Conservation (phyloP, 1,139 yeast genomes). For the Suhomyces terraborum region DNA sequence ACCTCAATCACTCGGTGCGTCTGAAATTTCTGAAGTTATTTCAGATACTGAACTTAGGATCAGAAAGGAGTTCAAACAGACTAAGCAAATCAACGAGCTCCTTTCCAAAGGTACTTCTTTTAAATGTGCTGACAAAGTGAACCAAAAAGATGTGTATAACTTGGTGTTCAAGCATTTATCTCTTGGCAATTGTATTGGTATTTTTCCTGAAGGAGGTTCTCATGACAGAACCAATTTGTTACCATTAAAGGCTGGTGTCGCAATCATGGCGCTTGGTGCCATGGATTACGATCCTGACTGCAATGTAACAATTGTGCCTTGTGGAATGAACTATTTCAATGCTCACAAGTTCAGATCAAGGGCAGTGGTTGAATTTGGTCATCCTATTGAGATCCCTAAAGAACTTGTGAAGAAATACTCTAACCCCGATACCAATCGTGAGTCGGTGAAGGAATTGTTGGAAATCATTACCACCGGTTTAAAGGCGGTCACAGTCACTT, state of each 20-base stretch:
- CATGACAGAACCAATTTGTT: conserved; percentile 44
- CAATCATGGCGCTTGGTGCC: conserved; percentile 52
- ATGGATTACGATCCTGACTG: conserved; percentile 65
- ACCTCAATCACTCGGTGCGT: conserved; percentile 78
- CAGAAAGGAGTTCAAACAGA: conserved; percentile 67
- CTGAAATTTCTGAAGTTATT: conserved; percentile 66
- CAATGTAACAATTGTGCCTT: conserved; percentile 49
- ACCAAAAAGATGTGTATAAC: conserved; percentile 80
- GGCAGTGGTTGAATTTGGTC: conserved; percentile 50
- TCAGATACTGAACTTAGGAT: conserved; percentile 76
- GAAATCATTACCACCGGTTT: conserved; percentile 30
- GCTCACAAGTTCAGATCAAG: conserved; percentile 50
- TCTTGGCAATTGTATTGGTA: conserved; percentile 83
- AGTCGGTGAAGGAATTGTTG: conserved; percentile 57
- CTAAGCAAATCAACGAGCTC: conserved; percentile 44
- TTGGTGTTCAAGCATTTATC: conserved; percentile 81
- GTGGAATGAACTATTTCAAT: conserved; percentile 50
- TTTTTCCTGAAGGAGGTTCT: conserved; percentile 82
- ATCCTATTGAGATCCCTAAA: conserved; percentile 42
- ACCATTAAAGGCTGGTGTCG: conserved; percentile 51
- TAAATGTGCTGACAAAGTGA: conserved; percentile 79
- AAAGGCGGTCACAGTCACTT: conserved; percentile 36
- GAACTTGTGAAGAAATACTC: conserved; percentile 62
- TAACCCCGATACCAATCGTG: conserved; percentile 64
- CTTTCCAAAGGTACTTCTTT: conserved; percentile 58